Evolutionary conservation across 2,329 filamentous ascomycete genomes (phyloP), one percentile per base, ranked within the genome.

Genomic region (Colletotrichum sp.): DNA sequence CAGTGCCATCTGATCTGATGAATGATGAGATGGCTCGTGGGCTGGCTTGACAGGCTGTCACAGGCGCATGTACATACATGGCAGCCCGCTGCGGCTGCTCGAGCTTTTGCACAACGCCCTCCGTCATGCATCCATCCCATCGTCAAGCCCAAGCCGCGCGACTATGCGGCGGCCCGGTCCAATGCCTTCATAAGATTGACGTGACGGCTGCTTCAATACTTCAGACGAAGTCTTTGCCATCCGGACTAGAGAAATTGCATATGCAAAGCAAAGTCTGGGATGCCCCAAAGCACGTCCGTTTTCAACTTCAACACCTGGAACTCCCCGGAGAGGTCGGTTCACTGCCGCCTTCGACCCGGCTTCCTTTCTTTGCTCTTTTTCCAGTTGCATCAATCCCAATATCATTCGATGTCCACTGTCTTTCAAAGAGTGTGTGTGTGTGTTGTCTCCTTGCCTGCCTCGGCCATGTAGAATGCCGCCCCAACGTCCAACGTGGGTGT

Each of bases 11-110:
- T 75, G 65, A 74, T 71, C 71, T 71, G 65, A 67, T 34, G 34
- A 76, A 60, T 48, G 43, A 48, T 48, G 43, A 48, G 43, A 48
- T 48, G 71, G 66, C 71, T 74, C 66, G 59, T 76, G 65, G 71
- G 32, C 65, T 32, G 39, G 52, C 71, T 69, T 75, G 74, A 76
- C 74, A 76, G 52, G 65, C 67, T 76, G 74, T 74, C 74, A 74
- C 61, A 67, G 69, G 26, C 55, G 70, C 66, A 75, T 72, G 59
- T 68, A 75, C 74, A 59, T 67, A 74, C 74, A 48, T 64, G 71
- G 24, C 36, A 48, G 52, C 26, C 64, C 57, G 64, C 59, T 68
- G 73, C 26, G 34, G 28, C 59, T 73, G 43, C 34, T 64, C 28
- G 43, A 64, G 43, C 59, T 52, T 72, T 65, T 60, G 32, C 70